A percentile compares a stretch with the other conserved stretches of the same genome.
These are phyloP conservation scores for Tuber magnatum DNA, from an alignment of 495 filamentous ascomycete species.

Conservation along the genomic window DNA sequence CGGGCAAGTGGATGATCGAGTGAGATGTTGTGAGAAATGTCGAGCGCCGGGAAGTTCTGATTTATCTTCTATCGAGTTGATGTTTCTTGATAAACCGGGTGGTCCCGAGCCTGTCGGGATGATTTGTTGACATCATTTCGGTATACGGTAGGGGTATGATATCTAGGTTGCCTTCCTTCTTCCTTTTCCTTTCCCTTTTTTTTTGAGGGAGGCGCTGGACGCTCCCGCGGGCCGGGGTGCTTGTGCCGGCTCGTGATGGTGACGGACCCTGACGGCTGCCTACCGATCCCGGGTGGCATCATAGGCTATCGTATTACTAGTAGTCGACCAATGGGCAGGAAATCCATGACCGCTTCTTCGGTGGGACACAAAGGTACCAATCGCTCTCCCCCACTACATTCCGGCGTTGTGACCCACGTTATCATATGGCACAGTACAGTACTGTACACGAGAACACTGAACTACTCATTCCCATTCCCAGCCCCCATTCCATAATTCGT, in stretches of 20 bases:
- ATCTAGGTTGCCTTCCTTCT: no score
- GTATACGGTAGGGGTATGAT: no score
- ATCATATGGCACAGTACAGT: no score
- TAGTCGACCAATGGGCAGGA: no score
- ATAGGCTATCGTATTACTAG: no score
- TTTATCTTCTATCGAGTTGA: neutral
- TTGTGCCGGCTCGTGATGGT: neutral
- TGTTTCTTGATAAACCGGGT: neutral
- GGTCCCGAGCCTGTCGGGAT: neutral
- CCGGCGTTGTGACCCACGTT: neutral
- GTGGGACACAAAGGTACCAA: neutral
- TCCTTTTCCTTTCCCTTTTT: no score
- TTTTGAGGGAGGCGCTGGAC: neutral
- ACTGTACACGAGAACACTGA: neutral
- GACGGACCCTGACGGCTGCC: neutral
- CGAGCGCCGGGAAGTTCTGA: neutral
- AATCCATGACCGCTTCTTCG: no score
- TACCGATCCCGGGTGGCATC: neutral
- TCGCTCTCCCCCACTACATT: neutral
- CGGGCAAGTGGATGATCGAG: neutral
- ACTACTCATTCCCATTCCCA: neutral
- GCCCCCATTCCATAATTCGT: neutral
- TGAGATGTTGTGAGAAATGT: neutral
- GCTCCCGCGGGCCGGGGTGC: neutral
- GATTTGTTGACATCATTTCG: neutral